Percentiles rank a stretch among this genome's conserved stretches.
These are phyloP conservation scores for Protomyces inundatus DNA, from an alignment of 1,139 yeast species.

Conservation along the genomic window DNA sequence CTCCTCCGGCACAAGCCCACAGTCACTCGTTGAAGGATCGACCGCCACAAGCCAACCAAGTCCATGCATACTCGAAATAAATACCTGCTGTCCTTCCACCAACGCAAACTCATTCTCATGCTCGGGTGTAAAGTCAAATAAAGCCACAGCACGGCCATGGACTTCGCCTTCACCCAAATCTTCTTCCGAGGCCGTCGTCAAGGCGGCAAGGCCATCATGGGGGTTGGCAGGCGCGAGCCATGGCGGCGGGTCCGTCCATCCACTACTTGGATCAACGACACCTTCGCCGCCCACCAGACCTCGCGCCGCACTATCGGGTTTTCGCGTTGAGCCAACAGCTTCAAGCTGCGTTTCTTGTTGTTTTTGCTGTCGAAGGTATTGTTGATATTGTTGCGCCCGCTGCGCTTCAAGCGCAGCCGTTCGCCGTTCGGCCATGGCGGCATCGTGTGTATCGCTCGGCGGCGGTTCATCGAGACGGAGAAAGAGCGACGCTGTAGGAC, in stretches of 20 bases:
- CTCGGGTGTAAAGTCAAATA: constrained; percentile 86
- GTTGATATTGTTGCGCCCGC: not conserved
- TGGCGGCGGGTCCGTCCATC: constrained; percentile 21
- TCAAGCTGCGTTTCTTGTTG: not conserved
- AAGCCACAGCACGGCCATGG: constrained; percentile 67
- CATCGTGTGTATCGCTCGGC: not conserved
- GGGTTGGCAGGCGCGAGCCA: constrained; percentile 8
- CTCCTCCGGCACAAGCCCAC: constrained; percentile 94
- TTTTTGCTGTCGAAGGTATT: not conserved
- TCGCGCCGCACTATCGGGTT: too few relatives aligned
- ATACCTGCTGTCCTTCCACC: constrained; percentile 72
- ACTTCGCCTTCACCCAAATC: constrained; percentile 40
- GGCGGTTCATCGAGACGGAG: not conserved
- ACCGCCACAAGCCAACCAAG: constrained; percentile 98
- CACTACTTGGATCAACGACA: constrained; percentile 1
- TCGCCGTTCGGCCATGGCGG: not conserved
- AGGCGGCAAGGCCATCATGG: not conserved
- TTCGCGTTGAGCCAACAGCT: too few relatives aligned
- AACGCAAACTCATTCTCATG: constrained; percentile 85
- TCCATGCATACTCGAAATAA: constrained; percentile 88
- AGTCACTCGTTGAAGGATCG: constrained; percentile 60
- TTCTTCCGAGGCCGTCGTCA: not conserved
- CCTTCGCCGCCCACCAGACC: too few relatives aligned
- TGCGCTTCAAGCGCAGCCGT: not conserved
- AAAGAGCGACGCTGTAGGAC: constrained; percentile 16